Evolutionary conservation across 2,329 filamentous ascomycete genomes (phyloP).

Genomic region (Aurifilum marmelostoma): DNA sequence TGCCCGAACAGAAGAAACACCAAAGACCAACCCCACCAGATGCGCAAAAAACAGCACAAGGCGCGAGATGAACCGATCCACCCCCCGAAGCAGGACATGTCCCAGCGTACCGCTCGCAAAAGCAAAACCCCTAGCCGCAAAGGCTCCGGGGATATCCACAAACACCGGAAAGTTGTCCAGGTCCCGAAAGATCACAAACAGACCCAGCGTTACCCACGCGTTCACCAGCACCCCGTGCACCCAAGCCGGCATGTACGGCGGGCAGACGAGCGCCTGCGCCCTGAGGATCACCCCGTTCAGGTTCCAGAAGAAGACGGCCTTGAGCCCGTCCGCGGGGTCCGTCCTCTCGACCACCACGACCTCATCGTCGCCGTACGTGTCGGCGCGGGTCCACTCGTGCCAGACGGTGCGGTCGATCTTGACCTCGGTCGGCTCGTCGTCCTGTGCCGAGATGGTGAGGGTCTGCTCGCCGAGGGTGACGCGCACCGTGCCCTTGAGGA

Average conservation of each 20-base stretch:
- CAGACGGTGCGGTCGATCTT: slow-evolving; percentile 41
- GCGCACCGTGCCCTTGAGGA: slow-evolving; percentile 43
- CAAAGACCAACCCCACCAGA: slow-evolving; percentile 20
- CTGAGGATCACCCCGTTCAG: slow-evolving; percentile 47
- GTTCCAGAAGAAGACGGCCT: slow-evolving; percentile 55
- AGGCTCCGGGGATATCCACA: slow-evolving; percentile 34
- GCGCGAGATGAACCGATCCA: slow-evolving; percentile 21
- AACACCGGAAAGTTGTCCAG: slow-evolving; percentile 40
- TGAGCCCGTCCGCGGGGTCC: slow-evolving; percentile 47
- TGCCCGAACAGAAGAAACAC: slow-evolving; percentile 20
- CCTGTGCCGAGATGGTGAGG: slow-evolving; percentile 31
- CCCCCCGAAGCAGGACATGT: slow-evolving; percentile 10
- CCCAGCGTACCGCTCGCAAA: slow-evolving; percentile 31
- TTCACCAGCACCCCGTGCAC: slow-evolving; percentile 32
- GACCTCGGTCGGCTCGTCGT: slow-evolving; percentile 36
- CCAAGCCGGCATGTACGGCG: slow-evolving; percentile 27
- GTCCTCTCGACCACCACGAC: slow-evolving; percentile 51
- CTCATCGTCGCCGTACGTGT: slow-evolving; percentile 37
- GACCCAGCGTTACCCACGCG: slow-evolving; percentile 37
- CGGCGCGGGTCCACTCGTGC: slow-evolving; percentile 52
- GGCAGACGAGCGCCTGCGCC: slow-evolving; percentile 22
- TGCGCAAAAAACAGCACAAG: slow-evolving; percentile 16
- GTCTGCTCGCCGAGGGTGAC: slow-evolving; percentile 31
- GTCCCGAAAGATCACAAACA: slow-evolving; percentile 36
- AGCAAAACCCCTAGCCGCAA: slow-evolving; percentile 31